phyloP scores from a whole-genome alignment of 1,139 yeast genomes.

The Meyerozyma elateridarum region DNA sequence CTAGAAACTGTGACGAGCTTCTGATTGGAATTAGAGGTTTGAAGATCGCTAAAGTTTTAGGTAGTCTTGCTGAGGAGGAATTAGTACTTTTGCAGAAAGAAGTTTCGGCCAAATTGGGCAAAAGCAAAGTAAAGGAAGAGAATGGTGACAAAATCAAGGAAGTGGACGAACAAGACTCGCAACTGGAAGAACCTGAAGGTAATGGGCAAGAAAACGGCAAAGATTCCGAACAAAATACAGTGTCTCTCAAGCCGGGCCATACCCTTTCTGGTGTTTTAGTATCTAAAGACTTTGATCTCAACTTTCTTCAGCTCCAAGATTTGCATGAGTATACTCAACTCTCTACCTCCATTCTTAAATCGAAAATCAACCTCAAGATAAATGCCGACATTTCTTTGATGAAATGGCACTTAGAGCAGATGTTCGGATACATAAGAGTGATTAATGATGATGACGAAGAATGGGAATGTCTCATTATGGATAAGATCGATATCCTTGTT shows the following conservation, averaged over 20 bases:
- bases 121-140: slow-evolving; percentile 11
- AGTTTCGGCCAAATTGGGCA: slow-evolving; percentile 21
- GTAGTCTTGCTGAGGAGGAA: slow-evolving; percentile 61
- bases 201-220: slow-evolving; percentile 6
- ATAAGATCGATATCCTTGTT: slow-evolving; percentile 41
- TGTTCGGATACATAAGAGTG: slow-evolving; percentile 84
- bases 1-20: slow-evolving; percentile 83
- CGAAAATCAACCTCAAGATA: slow-evolving; percentile 72
- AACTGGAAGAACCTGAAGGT: slow-evolving; percentile 7
- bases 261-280: slow-evolving; percentile 84
- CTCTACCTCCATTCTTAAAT: slow-evolving; percentile 80
- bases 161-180: slow-evolving; percentile 7
- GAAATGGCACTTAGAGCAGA: slow-evolving; percentile 86
- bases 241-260: slow-evolving; percentile 28
- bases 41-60: slow-evolving; percentile 82
- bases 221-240: slow-evolving; percentile 5
- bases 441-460: slow-evolving; percentile 57
- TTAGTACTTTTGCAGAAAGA: slow-evolving; percentile 29
- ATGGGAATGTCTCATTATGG: slow-evolving; percentile 48
- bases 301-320: slow-evolving; percentile 77
- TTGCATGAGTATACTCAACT: slow-evolving; percentile 84
- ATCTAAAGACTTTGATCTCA: slow-evolving; percentile 85
- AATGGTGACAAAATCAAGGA: slow-evolving; percentile 18
- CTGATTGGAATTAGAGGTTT: slow-evolving; percentile 75
- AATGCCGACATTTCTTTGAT: slow-evolving; percentile 78